A percentile compares a stretch with the other conserved stretches of the same genome.
Evolutionary conservation across 306 rosid species (phyloP).

Genomic region (Quercus berberidifolia): DNA sequence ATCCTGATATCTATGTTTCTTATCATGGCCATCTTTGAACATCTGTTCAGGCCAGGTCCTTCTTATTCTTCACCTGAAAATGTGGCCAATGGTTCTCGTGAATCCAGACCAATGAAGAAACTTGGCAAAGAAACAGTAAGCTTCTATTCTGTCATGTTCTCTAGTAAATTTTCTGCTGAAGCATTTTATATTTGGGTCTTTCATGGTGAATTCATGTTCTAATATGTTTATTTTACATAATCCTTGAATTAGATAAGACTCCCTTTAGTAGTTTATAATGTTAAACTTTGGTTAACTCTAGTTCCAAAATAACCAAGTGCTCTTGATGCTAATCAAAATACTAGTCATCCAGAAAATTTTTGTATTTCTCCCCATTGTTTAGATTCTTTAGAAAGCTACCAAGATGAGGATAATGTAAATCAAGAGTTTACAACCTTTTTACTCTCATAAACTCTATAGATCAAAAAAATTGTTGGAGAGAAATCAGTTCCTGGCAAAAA

Average conservation of each 20-base stretch:
- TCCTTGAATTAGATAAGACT: background rate
- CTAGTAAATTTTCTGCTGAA: background rate
- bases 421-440: background rate
- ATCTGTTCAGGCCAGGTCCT: slow-evolving; percentile 70
- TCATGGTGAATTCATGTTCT: background rate
- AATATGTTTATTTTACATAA: background rate
- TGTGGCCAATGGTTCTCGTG: slow-evolving; percentile 33
- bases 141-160: background rate
- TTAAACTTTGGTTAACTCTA: background rate
- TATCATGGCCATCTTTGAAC: slow-evolving; percentile 93
- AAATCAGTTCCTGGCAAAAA: background rate
- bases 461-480: background rate
- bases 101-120: slow-evolving; percentile 41
- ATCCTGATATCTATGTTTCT: slow-evolving; percentile 90
- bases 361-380: background rate
- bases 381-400: background rate
- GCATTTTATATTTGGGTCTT: background rate
- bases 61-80: slow-evolving; percentile 53
- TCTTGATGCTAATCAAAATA: background rate
- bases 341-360: background rate
- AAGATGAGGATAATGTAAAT: background rate
- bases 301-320: background rate
- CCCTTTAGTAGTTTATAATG: background rate
- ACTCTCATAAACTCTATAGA: background rate
- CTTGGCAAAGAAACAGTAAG: slow-evolving; percentile 55